Conservation (phyloP, 129 eudicot genomes). For the Glebionis coronaria region DNA sequence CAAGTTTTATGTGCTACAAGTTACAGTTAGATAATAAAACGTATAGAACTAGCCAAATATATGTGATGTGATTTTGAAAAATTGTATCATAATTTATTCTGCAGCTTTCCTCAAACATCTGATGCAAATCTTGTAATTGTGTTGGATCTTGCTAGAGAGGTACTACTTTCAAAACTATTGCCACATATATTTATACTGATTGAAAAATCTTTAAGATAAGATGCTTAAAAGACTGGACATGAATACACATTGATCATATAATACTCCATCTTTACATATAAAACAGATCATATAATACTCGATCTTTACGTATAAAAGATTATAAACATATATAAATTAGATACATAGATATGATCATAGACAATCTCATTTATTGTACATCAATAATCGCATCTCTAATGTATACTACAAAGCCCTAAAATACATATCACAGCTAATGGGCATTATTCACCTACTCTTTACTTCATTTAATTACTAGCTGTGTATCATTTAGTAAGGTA, state of each 20-base stretch:
- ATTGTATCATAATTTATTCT: no score
- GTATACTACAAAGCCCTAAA: conserved; percentile 23
- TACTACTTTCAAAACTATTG: no score
- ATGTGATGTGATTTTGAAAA: conserved; percentile 2
- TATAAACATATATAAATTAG: conserved; percentile 13
- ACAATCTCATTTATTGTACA: conserved; percentile 29
- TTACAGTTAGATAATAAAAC: conserved; percentile 7
- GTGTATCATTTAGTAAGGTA: conserved; percentile 30
- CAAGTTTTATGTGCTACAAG: conserved; percentile 19
- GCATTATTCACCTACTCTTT: conserved; percentile 26
- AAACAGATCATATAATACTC: not conserved
- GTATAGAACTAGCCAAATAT: conserved; percentile 1
- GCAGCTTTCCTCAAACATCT: no score
- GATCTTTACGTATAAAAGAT: conserved; percentile 12
- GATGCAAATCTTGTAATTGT: no score
- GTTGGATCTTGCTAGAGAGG: no score
- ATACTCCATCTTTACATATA: not conserved
- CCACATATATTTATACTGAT: no score
- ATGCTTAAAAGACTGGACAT: not conserved
- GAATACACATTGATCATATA: not conserved
- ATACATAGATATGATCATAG: conserved; percentile 19
- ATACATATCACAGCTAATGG: conserved; percentile 24
- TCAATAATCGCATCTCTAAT: conserved; percentile 25
- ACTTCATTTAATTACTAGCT: not conserved
- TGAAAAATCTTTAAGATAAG: no score